Evolutionary conservation across 208 protist genomes (phyloP).

Genomic region (Dictyostelium gargantuum): DNA sequence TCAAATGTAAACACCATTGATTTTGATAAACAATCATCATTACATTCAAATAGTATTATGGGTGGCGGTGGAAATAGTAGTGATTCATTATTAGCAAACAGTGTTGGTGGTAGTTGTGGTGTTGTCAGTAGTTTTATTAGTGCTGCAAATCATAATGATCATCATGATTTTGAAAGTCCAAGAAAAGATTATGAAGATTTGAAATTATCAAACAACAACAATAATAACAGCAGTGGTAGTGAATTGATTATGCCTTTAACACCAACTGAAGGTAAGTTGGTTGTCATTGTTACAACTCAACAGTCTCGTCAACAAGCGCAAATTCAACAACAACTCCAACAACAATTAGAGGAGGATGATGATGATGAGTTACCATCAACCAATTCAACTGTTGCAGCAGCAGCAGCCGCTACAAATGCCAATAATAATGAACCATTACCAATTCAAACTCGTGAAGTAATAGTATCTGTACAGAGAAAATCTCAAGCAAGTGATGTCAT

Average conservation of each 20-base stretch:
- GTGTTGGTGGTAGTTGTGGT: neutral
- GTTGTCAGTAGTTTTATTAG: neutral
- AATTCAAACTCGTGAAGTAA: neutral
- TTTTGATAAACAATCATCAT: too few species aligned
- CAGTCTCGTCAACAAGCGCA: neutral
- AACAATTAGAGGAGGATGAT: neutral
- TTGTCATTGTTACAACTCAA: neutral
- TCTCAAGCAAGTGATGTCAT: conserved; percentile 44
- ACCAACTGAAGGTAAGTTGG: neutral
- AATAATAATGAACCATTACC: neutral
- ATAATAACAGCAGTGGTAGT: neutral
- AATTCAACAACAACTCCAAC: neutral
- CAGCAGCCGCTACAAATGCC: neutral
- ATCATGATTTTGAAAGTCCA: neutral
- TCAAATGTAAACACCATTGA: too few species aligned
- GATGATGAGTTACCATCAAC: neutral
- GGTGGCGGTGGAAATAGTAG: neutral
- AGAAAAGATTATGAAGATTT: neutral
- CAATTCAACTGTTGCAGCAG: neutral
- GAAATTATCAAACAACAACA: neutral
- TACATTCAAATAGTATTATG: neutral
- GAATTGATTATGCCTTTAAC: neutral
- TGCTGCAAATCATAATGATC: neutral
- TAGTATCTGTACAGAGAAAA: conserved; percentile 28
- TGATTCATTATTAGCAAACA: neutral